Evolutionary conservation across 495 filamentous ascomycete genomes (phyloP), one percentile per base, ranked within the genome.

Genomic region (Talaromyces adpressus): DNA sequence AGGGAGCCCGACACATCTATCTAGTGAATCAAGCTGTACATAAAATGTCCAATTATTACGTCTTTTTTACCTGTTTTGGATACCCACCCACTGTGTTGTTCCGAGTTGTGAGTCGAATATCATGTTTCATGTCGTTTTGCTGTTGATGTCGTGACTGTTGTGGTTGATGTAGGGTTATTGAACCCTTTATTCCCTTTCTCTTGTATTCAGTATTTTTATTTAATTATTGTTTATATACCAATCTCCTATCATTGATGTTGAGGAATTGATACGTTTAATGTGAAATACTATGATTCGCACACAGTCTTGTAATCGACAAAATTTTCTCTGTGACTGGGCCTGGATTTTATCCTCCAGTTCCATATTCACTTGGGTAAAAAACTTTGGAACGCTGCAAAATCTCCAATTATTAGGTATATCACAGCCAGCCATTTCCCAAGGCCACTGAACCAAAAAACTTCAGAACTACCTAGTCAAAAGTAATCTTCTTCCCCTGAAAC

Each of bases 401-500:
- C 27, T 27, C 27, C 27, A 27, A 27, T 27, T 27, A 27, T n/a
- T n/a, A n/a, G n/a, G n/a, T 27, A 27, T 27, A 27, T 27, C 27
- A 27, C 27, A 27, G 27, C 2, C 27, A 27, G 27, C 27, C 27
- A 27, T 27, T 27, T 27, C 27, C 27, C 27, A 4, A 27, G 27
- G 27, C 5, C 27, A 4, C 27, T 27, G 27, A 27, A 27, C 27
- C 3, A 41, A 16, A 16, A 36, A 36, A 12, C 3, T 29, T 16
- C 12, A 27, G 11, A 23, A 63, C 67, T 77, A 23, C 57, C 67
- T 77, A 97, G 75, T 96, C 91, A 79, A 98, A 98, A 0, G 84
- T 83, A 58, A 96, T 86, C 81, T 97, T 98, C 82, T 88, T 94
- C 51, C 94, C 95, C 71, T 88, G 73, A 67, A 94, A 96, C 8